Evolutionary conservation across 1,139 yeast species (phyloP).

Genomic region (Schizosaccharomyces versatilis): DNA sequence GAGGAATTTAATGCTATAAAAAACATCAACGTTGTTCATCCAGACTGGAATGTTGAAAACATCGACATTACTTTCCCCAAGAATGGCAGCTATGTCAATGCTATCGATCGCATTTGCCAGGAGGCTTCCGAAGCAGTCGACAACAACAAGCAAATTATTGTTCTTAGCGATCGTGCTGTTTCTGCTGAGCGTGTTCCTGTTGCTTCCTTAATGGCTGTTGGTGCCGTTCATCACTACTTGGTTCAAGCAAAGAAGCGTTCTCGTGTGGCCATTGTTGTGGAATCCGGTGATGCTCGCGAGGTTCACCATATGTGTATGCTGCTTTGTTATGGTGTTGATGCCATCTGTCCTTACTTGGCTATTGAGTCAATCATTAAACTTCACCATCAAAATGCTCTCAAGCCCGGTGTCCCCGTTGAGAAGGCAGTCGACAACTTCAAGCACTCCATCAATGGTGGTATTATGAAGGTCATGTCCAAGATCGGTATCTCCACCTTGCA

Average conservation of each 20-base stretch:
- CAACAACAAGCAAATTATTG: conserved; percentile 47
- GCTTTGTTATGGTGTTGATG: conserved; percentile 95
- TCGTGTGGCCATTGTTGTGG: conserved; percentile 72
- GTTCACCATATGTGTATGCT: conserved; percentile 89
- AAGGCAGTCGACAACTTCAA: conserved; percentile 55
- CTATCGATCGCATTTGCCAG: conserved; percentile 69
- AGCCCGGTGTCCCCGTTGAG: conserved; percentile 33
- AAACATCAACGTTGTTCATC: conserved; percentile 51
- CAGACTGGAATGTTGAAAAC: conserved; percentile 60
- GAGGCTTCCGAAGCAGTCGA: conserved; percentile 75
- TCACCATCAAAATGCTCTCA: conserved; percentile 56
- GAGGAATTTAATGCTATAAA: conserved; percentile 53
- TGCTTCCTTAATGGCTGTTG: conserved; percentile 80
- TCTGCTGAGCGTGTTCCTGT: conserved; percentile 47
- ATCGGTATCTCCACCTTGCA: conserved; percentile 98
- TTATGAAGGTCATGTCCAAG: conserved; percentile 90
- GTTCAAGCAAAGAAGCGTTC: conserved; percentile 93
- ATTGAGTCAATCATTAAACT: conserved; percentile 72
- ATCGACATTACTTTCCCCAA: conserved; percentile 83
- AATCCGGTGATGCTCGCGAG: conserved; percentile 93
- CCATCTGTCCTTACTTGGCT: conserved; percentile 78
- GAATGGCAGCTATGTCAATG: conserved; percentile 55
- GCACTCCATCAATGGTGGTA: conserved; percentile 68
- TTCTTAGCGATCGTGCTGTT: conserved; percentile 51
- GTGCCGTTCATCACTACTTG: conserved; percentile 91